Conservation (phyloP, 352 stramenopile genomes). For the Phytophthora podocarpi region DNA sequence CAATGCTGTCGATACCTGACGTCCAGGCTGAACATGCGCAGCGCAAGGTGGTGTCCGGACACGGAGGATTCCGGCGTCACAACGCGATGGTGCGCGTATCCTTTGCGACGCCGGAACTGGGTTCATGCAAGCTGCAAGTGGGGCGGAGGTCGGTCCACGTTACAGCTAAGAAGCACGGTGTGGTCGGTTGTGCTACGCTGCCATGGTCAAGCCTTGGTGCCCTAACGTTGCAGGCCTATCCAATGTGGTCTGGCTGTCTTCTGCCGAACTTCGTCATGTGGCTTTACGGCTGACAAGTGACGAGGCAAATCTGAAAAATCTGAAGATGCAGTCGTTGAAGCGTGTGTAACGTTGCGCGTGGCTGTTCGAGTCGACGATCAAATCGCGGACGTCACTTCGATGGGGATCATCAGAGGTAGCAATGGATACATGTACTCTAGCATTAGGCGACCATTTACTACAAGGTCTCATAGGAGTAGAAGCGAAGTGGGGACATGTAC, state of each 20-base stretch:
- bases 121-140: no score
- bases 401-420: no score
- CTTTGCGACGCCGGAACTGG: slow-evolving; percentile 4
- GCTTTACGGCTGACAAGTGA: slow-evolving; percentile 1
- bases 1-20: not conserved
- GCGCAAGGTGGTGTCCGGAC: slow-evolving; percentile 4
- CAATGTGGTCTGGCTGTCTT: slow-evolving; percentile 21
- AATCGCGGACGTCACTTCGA: not conserved
- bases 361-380: slow-evolving; percentile 6
- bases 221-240: slow-evolving; percentile 20
- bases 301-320: slow-evolving; percentile 28
- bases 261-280: slow-evolving; percentile 17
- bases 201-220: not conserved
- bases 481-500: no score
- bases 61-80: slow-evolving; percentile 6
- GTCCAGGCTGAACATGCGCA: not conserved
- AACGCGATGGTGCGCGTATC: slow-evolving; percentile 8
- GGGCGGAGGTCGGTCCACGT: not conserved
- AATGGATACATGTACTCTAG: no score
- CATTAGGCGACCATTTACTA: no score
- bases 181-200: slow-evolving; percentile 18
- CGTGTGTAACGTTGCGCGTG: slow-evolving; percentile 10
- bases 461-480: no score
- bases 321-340: slow-evolving; percentile 19
- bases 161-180: not conserved